These are phyloP conservation scores for Zoysia pacifica DNA, from an alignment of 176 grass and related monocot species.

Conservation along the genomic window DNA sequence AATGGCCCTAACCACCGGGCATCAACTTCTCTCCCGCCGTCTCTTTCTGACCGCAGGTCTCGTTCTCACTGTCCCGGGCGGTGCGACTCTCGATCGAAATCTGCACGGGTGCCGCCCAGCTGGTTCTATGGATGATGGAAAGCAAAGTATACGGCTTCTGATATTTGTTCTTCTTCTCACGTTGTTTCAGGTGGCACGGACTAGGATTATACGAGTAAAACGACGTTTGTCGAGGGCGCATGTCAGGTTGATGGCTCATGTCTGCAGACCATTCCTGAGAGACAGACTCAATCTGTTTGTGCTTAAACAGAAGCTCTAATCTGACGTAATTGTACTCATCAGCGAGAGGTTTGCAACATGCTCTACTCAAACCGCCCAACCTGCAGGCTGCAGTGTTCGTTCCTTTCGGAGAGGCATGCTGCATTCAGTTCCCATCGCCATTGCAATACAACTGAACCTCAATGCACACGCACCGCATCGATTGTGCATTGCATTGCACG, in stretches of 20 bases:
- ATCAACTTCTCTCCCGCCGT: background rate
- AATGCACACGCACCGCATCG: conserved; percentile 16
- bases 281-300: background rate
- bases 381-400: background rate
- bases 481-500: background rate
- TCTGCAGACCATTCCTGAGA: background rate
- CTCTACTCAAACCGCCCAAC: background rate
- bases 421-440: background rate
- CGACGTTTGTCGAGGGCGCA: background rate
- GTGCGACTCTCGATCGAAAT: no score
- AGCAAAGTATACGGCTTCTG: background rate
- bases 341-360: background rate
- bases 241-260: no score
- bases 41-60: conserved; percentile 10
- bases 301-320: background rate
- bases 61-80: conserved; percentile 3
- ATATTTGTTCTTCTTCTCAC: background rate
- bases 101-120: background rate
- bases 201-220: background rate
- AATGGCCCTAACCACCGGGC: conserved; percentile 78
- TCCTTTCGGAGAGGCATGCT: background rate
- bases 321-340: background rate
- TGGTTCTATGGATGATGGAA: background rate
- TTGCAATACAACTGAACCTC: background rate
- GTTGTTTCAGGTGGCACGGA: no score